phyloP scores from a whole-genome alignment of 1,139 yeast genomes.

The Yamadazyma jaroonii region DNA sequence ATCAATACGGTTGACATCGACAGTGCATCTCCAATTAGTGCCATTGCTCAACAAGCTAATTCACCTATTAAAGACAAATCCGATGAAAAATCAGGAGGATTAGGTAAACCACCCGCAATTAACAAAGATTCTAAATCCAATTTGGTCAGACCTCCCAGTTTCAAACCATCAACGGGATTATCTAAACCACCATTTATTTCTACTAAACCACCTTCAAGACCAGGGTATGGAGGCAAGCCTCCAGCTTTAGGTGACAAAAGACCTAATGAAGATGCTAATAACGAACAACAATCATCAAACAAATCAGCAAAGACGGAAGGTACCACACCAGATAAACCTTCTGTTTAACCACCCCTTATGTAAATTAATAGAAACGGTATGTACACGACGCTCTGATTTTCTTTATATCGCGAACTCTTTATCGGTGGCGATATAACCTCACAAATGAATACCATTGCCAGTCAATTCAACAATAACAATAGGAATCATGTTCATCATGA shows the following conservation, averaged over 20 bases:
- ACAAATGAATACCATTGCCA: slow-evolving; percentile 43
- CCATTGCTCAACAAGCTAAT: slow-evolving; percentile 12
- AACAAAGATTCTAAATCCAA: slow-evolving; percentile 1
- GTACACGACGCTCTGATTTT: background rate
- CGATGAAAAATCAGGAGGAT: slow-evolving; percentile 4
- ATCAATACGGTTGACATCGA: slow-evolving; percentile 5
- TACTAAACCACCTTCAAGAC: slow-evolving; percentile 22
- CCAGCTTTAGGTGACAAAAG: slow-evolving; percentile 9
- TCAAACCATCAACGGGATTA: slow-evolving; percentile 13
- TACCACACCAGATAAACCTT: background rate
- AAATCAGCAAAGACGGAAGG: slow-evolving; percentile 6
- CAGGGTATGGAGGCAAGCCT: slow-evolving; percentile 14
- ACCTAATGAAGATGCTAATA: slow-evolving; percentile 3
- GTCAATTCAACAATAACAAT: slow-evolving; percentile 34
- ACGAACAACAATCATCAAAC: slow-evolving; percentile 8
- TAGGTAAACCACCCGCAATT: slow-evolving; percentile 13
- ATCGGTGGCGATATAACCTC: slow-evolving; percentile 7
- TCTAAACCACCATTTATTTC: slow-evolving; percentile 35
- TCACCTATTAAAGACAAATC: slow-evolving; percentile 1
- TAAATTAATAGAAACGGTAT: background rate
- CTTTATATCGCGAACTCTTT: slow-evolving; percentile 2
- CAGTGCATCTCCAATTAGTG: slow-evolving; percentile 5
- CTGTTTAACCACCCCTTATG: background rate
- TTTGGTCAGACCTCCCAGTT: slow-evolving; percentile 3
- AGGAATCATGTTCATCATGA: slow-evolving; percentile 29